Evolutionary conservation across 1,284 basidiomycete genomes (phyloP), one percentile per base, ranked within the genome.

Genomic region (Ceratobasidium sp.): DNA sequence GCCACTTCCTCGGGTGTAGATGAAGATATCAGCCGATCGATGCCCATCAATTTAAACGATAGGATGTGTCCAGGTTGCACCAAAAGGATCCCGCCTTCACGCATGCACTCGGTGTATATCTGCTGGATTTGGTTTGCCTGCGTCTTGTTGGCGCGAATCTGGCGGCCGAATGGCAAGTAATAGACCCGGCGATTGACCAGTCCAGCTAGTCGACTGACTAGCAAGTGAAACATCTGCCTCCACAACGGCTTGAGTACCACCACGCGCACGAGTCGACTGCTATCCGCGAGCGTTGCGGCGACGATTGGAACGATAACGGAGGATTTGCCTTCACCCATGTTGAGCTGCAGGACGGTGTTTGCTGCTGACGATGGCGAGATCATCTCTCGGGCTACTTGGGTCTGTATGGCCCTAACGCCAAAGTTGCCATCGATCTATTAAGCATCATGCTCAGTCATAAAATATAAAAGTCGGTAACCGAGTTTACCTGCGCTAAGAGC

Each of bases 301-400:
- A 81, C 78, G 18, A 86, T 78, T 0, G 86, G 85, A 0, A 83
- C 79, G 33, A 87, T 86, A 4, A 76, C 86, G 0, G 84, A 84
- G 0, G 85, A 83, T 74, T 87, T 87, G 3, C 86, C 86, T 74
- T 87, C 86, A 0, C 86, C 86, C 86, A 87, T 87, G 56, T 87
- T 86, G 21, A 87, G 81, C 70, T 87, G 86, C 40, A 85, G 78
- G 3, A 81, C 76, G 0, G 81, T 81, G 61, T 82, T 87, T 4
- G 66, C n/a, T 2, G 73, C 58, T 0, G 78, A 79, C 0, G 40
- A 25, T 1, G 86, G 85, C 0, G 75, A 70, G n/a, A 85, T 83
- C 86, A 87, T 87, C 60, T 85, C 80, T 3, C 76, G 64, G 0
- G 85, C 82, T 1, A 85, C 79, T 0, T 69, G 44, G 18, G 56